Conservation (phyloP, 1,284 basidiomycete genomes). For the Puccinia polysora region DNA sequence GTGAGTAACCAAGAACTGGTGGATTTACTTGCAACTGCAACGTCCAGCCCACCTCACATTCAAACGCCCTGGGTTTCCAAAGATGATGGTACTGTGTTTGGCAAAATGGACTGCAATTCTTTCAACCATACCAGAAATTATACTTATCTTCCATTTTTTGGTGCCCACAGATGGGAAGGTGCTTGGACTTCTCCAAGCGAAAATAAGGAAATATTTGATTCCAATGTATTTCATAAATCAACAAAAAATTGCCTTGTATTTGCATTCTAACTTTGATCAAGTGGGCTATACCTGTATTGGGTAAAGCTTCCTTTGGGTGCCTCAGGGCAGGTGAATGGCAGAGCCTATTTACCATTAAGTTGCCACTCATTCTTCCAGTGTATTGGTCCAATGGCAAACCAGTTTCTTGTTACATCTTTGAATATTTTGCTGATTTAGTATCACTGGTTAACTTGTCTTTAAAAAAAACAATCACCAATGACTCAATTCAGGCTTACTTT, state of each 20-base stretch:
- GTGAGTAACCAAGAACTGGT: not conserved
- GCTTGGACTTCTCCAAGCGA: not conserved
- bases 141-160: not conserved
- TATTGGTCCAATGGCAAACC: not conserved
- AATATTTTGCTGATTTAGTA: not conserved
- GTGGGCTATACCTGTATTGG: slow-evolving; percentile 9
- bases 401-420: not conserved
- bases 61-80: too few relatives aligned
- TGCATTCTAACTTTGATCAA: slow-evolving; percentile 15
- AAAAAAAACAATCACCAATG: not conserved
- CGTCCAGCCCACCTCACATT: too few relatives aligned
- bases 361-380: not conserved
- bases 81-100: not conserved
- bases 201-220: slow-evolving; percentile 10
- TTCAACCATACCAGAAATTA: slow-evolving; percentile 3
- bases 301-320: slow-evolving; percentile 15
- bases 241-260: not conserved
- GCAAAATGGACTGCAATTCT: not conserved
- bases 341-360: slow-evolving; percentile 14
- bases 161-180: not conserved
- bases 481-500: not conserved
- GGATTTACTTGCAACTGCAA: not conserved
- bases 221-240: not conserved
- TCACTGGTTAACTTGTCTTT: slow-evolving; percentile 10
- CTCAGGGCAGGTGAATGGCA: slow-evolving; percentile 14